phyloP scores from a whole-genome alignment of 2,329 filamentous ascomycete species.

The Stromatinia cepivora region DNA sequence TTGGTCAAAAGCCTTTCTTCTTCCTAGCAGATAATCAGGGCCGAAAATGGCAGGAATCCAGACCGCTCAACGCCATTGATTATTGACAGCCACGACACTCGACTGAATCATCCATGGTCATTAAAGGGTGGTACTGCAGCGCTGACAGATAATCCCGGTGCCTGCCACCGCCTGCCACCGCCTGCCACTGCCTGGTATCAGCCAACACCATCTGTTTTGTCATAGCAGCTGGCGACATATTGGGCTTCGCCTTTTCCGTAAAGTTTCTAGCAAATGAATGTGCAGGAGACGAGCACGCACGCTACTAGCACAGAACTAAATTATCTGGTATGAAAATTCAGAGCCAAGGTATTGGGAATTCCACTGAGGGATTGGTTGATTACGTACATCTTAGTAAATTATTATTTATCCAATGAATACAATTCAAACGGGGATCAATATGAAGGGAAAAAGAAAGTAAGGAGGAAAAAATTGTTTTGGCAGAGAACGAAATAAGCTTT shows the following conservation, averaged over 20 bases:
- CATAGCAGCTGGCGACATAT: not conserved
- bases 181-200: not conserved
- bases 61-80: constrained; percentile 4
- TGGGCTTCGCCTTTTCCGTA: not conserved
- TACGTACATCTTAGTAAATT: not conserved
- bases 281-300: not conserved
- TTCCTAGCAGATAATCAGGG: not conserved
- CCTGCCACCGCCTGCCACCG: not conserved
- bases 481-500: constrained; percentile 18
- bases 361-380: not conserved
- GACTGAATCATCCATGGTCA: not conserved
- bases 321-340: not conserved
- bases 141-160: not conserved
- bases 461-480: not conserved
- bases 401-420: not conserved
- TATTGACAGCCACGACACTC: not conserved
- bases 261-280: not conserved
- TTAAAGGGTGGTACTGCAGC: not conserved
- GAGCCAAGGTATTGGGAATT: too few species aligned
- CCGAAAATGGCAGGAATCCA: constrained; percentile 3
- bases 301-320: not conserved
- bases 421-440: not conserved
- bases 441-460: not conserved
- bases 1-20: not conserved
- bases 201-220: not conserved